phyloP scores from a whole-genome alignment of 208 protist genomes.

The Entamoeba histolytica region DNA sequence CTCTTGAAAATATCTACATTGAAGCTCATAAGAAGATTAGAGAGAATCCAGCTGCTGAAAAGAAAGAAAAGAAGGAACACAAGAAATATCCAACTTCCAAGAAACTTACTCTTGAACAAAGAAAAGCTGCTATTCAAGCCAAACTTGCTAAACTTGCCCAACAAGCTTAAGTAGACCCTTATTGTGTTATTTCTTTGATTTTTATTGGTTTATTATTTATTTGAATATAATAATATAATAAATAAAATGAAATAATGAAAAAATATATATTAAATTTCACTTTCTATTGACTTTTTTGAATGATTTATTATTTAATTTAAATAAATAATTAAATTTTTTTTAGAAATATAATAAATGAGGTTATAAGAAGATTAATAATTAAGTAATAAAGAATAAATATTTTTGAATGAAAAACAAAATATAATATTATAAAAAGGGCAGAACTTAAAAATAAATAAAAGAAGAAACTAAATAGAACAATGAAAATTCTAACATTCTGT shows the following conservation, averaged over 20 bases:
- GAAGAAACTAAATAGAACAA: not conserved
- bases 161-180: not conserved
- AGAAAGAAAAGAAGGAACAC: not conserved
- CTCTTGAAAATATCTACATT: constrained; percentile 72
- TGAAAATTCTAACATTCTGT: not conserved
- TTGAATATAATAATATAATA: too few relatives aligned
- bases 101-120: not conserved
- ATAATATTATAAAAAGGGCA: not conserved
- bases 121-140: not conserved
- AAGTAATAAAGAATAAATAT: not conserved
- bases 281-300: too few relatives aligned
- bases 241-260: too few relatives aligned
- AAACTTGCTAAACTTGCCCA: not conserved
- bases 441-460: not conserved
- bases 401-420: not conserved
- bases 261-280: too few relatives aligned
- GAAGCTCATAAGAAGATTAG: constrained; percentile 69
- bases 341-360: not conserved
- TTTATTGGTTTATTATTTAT: not conserved
- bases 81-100: not conserved
- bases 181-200: not conserved
- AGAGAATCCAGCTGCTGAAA: constrained; percentile 44
- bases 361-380: not conserved
- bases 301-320: too few relatives aligned
- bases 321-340: too few relatives aligned